Evolutionary conservation across 2,329 filamentous ascomycete species (phyloP), one percentile per base, ranked within the genome.

Genomic region (Ceratocystis diversiconidia): DNA sequence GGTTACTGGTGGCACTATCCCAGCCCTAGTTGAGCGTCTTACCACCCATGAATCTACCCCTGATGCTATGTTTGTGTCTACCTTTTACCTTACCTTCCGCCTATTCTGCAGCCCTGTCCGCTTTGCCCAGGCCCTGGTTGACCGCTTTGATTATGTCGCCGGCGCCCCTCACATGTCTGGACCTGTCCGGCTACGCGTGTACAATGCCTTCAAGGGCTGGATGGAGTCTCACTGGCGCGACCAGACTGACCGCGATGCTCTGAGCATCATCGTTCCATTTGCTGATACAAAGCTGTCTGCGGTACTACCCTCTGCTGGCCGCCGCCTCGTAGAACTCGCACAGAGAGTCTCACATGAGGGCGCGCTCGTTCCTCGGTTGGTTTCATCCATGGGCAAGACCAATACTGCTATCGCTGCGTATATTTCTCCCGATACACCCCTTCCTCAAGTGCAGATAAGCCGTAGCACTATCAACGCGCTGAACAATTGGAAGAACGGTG

Each of bases 201-300:
- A 95, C 78, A 97, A 99, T 73, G 87, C 91, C 66, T 90, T 99
- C 80, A 99, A 99, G 75, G 89, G 89, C 52, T 99, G 94, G 94
- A 79, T 99, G 22, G 94, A 97, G 76, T 94, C 89, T 5, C 91
- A 99, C 75, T 99, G 94, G 92, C 85, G 88, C 61, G 85, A 90
- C 69, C 85, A 90, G 67, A 85, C 86, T 10, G 94, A 99, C 73
- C 83, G 84, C 64, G 81, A 84, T 12, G 90, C 92, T 1, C 79
- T 99, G 7, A 79, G 82, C 0, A 78, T 88, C 61, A 95, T 99
- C 69, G 80, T 87, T 43, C 79, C 84, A 0, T 99, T 99, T 74
- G 91, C 92, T 1, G 84, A 87, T 69, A 81, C 82, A 60, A 87
- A 87, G 69, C 80, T 99, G 6, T 79, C 79, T 62, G 74, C 79